These are phyloP conservation scores for Kwoniella newhampshirensis DNA, from an alignment of 768 basidiomycete species.

Conservation along the genomic window DNA sequence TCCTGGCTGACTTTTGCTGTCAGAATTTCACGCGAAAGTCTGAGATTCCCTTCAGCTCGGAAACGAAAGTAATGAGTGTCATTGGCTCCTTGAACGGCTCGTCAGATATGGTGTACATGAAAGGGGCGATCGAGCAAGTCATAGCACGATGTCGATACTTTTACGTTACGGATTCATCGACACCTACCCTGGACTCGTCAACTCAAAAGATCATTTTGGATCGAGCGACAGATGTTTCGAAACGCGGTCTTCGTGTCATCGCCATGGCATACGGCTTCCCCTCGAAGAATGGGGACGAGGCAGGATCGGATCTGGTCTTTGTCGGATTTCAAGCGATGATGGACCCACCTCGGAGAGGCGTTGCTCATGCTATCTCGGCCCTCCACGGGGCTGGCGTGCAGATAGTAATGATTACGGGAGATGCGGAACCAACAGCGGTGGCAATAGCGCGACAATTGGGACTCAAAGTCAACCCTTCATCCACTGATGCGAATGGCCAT, in stretches of 20 bases:
- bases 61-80: conserved; percentile 90
- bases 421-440: conserved; percentile 85
- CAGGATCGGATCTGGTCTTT: conserved; percentile 67
- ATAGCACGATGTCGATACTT: conserved; percentile 84
- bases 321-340: conserved; percentile 93
- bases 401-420: conserved; percentile 98
- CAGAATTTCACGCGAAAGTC: conserved; percentile 55
- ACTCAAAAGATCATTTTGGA: conserved; percentile 67
- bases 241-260: conserved; percentile 77
- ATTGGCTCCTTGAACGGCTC: conserved; percentile 66
- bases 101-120: conserved; percentile 80
- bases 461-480: conserved; percentile 62
- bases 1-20: neutral
- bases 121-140: conserved; percentile 86
- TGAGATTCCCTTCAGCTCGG: conserved; percentile 89
- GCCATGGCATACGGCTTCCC: conserved; percentile 84
- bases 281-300: conserved; percentile 21
- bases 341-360: conserved; percentile 89
- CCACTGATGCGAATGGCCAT: conserved; percentile 10
- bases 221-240: conserved; percentile 70
- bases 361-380: conserved; percentile 80
- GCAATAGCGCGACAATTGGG: conserved; percentile 85
- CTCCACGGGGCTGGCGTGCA: conserved; percentile 85
- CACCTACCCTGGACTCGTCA: conserved; percentile 70
- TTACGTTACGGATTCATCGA: conserved; percentile 85